Evolutionary conservation across 2,329 filamentous ascomycete species (phyloP).

Genomic region (Sporothrix luriei): DNA sequence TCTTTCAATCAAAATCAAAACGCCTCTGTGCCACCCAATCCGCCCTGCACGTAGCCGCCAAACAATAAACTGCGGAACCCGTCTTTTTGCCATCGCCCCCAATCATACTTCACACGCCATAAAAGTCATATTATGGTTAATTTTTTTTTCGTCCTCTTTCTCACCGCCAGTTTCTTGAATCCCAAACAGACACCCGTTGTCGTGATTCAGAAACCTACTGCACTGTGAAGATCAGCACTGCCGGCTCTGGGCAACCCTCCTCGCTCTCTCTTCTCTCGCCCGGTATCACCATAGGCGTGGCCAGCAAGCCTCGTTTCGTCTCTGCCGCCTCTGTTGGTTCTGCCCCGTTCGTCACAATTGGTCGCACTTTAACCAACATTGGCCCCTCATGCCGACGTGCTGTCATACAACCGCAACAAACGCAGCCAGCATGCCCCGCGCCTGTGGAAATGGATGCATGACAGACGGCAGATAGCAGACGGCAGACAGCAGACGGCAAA

Average conservation of each 20-base stretch:
- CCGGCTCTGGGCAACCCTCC: neutral
- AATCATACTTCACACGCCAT: neutral
- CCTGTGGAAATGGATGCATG: neutral
- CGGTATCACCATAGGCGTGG: neutral
- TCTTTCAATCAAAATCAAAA: slow-evolving; percentile 9
- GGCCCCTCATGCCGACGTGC: neutral
- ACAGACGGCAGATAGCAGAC: neutral
- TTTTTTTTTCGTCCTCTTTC: neutral
- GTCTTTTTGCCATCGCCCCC: neutral
- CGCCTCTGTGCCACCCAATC: slow-evolving; percentile 17
- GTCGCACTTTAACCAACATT: neutral
- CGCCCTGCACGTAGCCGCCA: slow-evolving; percentile 24
- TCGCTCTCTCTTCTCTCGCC: neutral
- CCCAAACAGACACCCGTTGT: slow-evolving; percentile 9
- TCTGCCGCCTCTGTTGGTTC: neutral
- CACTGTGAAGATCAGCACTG: neutral
- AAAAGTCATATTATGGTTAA: neutral
- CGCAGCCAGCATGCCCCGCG: neutral
- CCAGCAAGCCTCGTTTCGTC: neutral
- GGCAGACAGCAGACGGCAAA: no score
- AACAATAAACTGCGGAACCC: slow-evolving; percentile 11
- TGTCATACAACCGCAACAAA: neutral
- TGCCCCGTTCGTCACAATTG: neutral
- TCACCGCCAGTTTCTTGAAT: slow-evolving; percentile 19
- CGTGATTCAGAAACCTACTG: neutral